A percentile compares a stretch with the other conserved stretches of the same genome.
Conservation (phyloP, 2,329 filamentous ascomycete species). For the Beauveria varroae region DNA sequence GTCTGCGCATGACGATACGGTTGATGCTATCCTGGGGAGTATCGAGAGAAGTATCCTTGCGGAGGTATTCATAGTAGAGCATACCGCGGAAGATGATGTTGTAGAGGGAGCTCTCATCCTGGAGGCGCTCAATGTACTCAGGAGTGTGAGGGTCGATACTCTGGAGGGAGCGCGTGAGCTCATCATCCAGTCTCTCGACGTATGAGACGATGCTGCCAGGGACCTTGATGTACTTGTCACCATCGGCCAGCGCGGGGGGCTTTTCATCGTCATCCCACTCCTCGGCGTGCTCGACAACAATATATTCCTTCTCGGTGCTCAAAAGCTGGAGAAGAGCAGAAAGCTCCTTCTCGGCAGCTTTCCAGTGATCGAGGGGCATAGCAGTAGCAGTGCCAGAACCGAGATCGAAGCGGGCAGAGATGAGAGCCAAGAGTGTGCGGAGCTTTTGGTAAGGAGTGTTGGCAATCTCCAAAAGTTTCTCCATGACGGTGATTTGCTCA, state of each 20-base stretch:
- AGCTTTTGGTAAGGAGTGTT: constrained; percentile 89
- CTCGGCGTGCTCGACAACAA: constrained; percentile 86
- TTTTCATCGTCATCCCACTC: constrained; percentile 99
- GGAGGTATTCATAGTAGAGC: constrained; percentile 79
- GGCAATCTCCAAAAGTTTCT: constrained; percentile 87
- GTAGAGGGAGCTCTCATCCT: constrained; percentile 86
- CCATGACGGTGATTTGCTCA: constrained; percentile 96
- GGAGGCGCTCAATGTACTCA: constrained; percentile 92
- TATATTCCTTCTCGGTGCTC: constrained; percentile 68
- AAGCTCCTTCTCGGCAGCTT: constrained; percentile 83
- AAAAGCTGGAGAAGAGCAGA: constrained; percentile 69
- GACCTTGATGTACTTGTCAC: constrained; percentile 79
- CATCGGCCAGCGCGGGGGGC: constrained; percentile 62
- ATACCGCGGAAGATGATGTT: constrained; percentile 83
- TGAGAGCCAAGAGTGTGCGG: constrained; percentile 80
- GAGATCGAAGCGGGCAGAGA: constrained; percentile 92
- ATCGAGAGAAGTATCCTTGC: constrained; percentile 62
- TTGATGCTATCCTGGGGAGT: constrained; percentile 82
- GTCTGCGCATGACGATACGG: constrained; percentile 82
- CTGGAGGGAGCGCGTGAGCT: constrained; percentile 94
- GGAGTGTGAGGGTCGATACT: constrained; percentile 97
- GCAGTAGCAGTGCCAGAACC: constrained; percentile 68
- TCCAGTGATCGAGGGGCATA: constrained; percentile 97
- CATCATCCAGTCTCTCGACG: constrained; percentile 90
- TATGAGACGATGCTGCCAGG: constrained; percentile 93